Conservation (phyloP, 371 early-diverging fungal species). For the Dinochytrium kinnereticum region DNA sequence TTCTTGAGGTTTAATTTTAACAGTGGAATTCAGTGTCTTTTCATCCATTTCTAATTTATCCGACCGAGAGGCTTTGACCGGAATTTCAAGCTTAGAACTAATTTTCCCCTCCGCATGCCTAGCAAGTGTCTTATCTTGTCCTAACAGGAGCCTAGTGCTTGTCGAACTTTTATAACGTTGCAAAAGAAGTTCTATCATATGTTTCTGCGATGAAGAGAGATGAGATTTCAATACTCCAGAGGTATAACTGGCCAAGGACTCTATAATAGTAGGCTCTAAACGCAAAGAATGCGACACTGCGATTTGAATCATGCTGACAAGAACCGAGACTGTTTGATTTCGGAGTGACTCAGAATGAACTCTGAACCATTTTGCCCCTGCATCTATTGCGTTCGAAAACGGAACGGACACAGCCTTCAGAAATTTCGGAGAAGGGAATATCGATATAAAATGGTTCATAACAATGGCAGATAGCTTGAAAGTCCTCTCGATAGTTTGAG, state of each 20-base stretch:
- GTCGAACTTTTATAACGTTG: not conserved
- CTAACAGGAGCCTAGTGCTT: too few species aligned
- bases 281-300: not conserved
- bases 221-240: constrained; percentile 22
- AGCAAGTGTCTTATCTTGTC: too few species aligned
- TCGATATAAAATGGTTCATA: not conserved
- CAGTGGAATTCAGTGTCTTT: too few species aligned
- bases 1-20: too few species aligned
- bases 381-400: constrained; percentile 13
- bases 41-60: too few species aligned
- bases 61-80: too few species aligned
- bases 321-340: constrained; percentile 16
- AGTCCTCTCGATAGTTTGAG: constrained; percentile 16
- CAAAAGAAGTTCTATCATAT: constrained; percentile 16
- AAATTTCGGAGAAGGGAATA: constrained; percentile 1
- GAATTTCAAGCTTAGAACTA: too few species aligned
- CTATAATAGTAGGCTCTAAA: constrained; percentile 20
- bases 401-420: constrained; percentile 1
- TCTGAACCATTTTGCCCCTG: constrained; percentile 31
- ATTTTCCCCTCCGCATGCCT: too few species aligned
- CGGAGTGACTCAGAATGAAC: constrained; percentile 25
- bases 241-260: constrained; percentile 1
- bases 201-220: constrained; percentile 19
- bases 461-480: constrained; percentile 13
- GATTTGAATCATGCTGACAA: constrained; percentile 6